These are phyloP conservation scores for Spencermartinsiella ligniputridi DNA, from an alignment of 1,139 yeast species.

Conservation along the genomic window DNA sequence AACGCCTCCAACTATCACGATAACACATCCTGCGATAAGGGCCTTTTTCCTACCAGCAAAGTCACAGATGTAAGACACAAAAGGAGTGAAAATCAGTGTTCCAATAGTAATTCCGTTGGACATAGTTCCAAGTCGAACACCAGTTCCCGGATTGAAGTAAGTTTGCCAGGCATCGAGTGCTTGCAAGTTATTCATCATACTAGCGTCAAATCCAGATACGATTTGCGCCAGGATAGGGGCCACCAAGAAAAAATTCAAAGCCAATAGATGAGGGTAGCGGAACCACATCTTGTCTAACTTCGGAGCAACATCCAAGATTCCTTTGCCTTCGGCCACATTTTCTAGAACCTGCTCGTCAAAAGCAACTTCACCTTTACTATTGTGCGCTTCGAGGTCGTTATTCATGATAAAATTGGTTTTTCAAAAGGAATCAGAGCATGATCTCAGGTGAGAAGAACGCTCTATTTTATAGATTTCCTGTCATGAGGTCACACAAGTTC, in stretches of 20 bases:
- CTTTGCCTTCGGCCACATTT: constrained; percentile 14
- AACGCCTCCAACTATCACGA: constrained; percentile 43
- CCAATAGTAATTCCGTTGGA: constrained; percentile 53
- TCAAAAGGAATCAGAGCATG: not conserved
- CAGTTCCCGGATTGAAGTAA: constrained; percentile 40
- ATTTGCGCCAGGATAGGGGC: constrained; percentile 15
- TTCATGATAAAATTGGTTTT: not conserved
- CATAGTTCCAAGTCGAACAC: constrained; percentile 44
- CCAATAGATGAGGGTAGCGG: constrained; percentile 34
- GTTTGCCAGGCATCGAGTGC: constrained; percentile 38
- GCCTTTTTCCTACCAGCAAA: constrained; percentile 45
- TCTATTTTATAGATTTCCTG: not conserved
- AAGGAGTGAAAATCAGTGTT: constrained; percentile 23
- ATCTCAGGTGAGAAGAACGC: not conserved
- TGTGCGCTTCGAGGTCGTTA: not conserved
- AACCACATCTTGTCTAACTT: constrained; percentile 32
- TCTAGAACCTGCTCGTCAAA: constrained; percentile 10
- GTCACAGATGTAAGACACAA: constrained; percentile 40
- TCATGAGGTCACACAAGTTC: not conserved
- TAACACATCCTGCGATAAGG: constrained; percentile 38
- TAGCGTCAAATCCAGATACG: constrained; percentile 49
- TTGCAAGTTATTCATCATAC: constrained; percentile 49
- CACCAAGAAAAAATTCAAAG: constrained; percentile 37
- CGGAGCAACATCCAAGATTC: constrained; percentile 23
- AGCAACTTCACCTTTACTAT: not conserved